Percentiles rank a stretch among this genome's conserved stretches.
phyloP scores from a whole-genome alignment of 108 stramenopile species.

The Nitzschia palea region DNA sequence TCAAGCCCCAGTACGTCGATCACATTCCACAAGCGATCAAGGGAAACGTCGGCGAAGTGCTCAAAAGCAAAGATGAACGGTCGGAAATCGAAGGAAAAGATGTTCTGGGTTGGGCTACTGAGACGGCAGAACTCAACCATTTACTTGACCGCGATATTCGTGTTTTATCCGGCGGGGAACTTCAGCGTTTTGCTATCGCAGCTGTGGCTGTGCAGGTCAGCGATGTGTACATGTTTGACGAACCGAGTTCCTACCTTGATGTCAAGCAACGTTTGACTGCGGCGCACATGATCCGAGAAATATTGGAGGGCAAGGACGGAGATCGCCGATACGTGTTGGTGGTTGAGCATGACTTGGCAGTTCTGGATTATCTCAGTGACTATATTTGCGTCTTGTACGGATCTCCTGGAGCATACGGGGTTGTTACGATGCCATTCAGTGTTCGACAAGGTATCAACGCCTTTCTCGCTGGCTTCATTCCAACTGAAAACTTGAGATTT shows the following conservation, averaged over 20 bases:
- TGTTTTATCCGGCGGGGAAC: slow-evolving; percentile 95
- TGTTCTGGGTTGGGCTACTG: slow-evolving; percentile 67
- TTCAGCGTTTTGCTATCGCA: slow-evolving; percentile 98
- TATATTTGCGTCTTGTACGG: slow-evolving; percentile 98
- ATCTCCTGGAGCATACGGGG: slow-evolving; percentile 95
- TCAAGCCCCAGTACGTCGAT: slow-evolving; percentile 99
- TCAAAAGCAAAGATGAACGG: slow-evolving; percentile 88
- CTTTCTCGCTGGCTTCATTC: slow-evolving; percentile 98
- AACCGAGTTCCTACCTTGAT: slow-evolving; percentile 98
- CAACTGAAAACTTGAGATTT: slow-evolving; percentile 99
- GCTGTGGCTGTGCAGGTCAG: slow-evolving; percentile 87
- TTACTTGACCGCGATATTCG: slow-evolving; percentile 92
- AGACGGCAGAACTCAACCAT: slow-evolving; percentile 87
- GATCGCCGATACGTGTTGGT: slow-evolving; percentile 91
- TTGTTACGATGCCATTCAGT: slow-evolving; percentile 99
- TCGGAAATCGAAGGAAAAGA: slow-evolving; percentile 71
- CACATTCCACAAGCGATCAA: slow-evolving; percentile 93
- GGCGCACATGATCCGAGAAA: slow-evolving; percentile 92
- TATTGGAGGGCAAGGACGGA: slow-evolving; percentile 73
- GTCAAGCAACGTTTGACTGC: slow-evolving; percentile 98
- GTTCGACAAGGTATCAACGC: slow-evolving; percentile 99
- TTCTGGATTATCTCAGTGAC: slow-evolving; percentile 98
- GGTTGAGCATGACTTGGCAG: slow-evolving; percentile 99
- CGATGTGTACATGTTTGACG: slow-evolving; percentile 99
- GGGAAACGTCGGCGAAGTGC: slow-evolving; percentile 84